Evolutionary conservation across 495 filamentous ascomycete species (phyloP).

Genomic region (Pyrenula aspistea): DNA sequence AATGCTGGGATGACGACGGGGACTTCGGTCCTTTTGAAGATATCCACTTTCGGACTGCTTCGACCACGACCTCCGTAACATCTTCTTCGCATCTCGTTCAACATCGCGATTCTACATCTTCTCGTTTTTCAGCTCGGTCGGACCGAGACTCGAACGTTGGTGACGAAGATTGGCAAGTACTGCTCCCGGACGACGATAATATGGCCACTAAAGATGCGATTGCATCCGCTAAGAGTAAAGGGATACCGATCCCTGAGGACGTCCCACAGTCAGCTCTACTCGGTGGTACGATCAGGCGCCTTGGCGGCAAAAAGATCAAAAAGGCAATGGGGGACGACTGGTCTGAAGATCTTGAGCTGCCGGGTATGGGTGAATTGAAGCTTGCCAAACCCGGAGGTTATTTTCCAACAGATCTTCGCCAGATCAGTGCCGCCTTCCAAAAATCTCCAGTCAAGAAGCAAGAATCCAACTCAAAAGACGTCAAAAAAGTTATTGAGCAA

Average conservation of each 20-base stretch:
- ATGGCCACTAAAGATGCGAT: conserved; percentile 71
- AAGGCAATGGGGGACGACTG: conserved; percentile 76
- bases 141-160: conserved; percentile 62
- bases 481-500: not conserved
- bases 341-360: conserved; percentile 81
- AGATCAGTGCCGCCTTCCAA: conserved; percentile 39
- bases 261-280: conserved; percentile 89
- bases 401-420: conserved; percentile 58
- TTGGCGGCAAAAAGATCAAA: conserved; percentile 70
- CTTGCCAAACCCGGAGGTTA: conserved; percentile 48
- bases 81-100: conserved; percentile 32
- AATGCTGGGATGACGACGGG: conserved; percentile 85
- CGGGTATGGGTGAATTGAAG: conserved; percentile 45
- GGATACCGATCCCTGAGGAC: conserved; percentile 82
- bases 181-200: conserved; percentile 68
- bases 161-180: conserved; percentile 78
- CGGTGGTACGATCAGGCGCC: conserved; percentile 86
- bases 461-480: not conserved
- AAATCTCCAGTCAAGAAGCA: conserved; percentile 24
- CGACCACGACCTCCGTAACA: conserved; percentile 43
- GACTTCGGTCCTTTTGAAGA: conserved; percentile 65
- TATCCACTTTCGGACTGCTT: conserved; percentile 51
- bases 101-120: conserved; percentile 66
- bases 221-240: conserved; percentile 70
- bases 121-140: conserved; percentile 64